Evolutionary conservation across 768 basidiomycete genomes (phyloP), one percentile per base, ranked within the genome.

Genomic region (Postia placenta): DNA sequence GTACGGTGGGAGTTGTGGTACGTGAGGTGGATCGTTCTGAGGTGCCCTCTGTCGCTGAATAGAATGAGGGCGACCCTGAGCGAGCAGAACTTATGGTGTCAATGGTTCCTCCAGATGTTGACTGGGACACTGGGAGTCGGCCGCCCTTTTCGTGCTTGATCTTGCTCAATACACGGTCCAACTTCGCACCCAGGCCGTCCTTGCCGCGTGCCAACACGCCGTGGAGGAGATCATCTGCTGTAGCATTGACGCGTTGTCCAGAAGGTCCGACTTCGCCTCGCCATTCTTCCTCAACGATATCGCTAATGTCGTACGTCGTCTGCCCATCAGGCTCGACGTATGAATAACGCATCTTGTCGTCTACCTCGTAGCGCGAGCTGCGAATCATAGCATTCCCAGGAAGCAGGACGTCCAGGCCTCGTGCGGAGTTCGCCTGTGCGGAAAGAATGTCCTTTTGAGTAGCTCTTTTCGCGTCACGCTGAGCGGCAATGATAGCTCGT

Each of bases 401-500:
- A 2, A 97, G 70, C 7, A 92, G 67, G 12, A 99, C 80, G 56
- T 98, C 95, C 63, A 95, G 79, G 1, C 95, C 95, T 38, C 91
- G 82, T 15, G 86, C 75, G 1, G 85, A 79, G 61, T 97, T 97
- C 3, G 81, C 73, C 56, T 92, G 88, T 0, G 93, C 82, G 11
- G 87, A 87, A 1, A 96, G 80, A 23, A 95, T 84, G 6, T 86
- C 85, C 33, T 87, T 76, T 60, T 87, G 94, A 52, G 83, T 94
- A 1, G 92, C 94, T 11, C 90, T 78, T 5, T 79, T 83, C 0
- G 84, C 88, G 1, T 87, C 89, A 4, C 94, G 81, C 61, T 97
- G 95, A 4, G 92, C 92, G 11, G 89, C 90, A 49, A 97, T 96
- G 59, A 96, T 87, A 56, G 96, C 92, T 54, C 90, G 88, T 20